Conservation (phyloP, 1,284 basidiomycete species). For the Afroboletus lepidellus region DNA sequence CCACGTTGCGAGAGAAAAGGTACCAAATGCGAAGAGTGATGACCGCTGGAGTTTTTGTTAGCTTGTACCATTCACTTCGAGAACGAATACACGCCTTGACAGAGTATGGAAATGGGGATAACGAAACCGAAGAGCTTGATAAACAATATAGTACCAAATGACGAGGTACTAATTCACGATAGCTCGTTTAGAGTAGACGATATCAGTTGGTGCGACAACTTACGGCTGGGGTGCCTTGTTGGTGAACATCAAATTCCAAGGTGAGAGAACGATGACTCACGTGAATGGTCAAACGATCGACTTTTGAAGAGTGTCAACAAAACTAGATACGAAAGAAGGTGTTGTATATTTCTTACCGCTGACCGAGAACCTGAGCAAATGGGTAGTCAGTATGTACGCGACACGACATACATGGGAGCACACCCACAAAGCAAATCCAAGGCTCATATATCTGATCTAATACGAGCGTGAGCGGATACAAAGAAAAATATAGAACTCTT, state of each 20-base stretch:
- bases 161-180: neutral
- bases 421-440: constrained; percentile 7
- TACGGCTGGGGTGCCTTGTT: neutral
- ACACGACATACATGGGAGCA: neutral
- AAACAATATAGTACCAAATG: neutral
- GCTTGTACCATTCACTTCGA: neutral
- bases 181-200: neutral
- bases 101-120: constrained; percentile 9
- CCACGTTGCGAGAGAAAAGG: constrained; percentile 8
- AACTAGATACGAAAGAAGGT: too few species aligned
- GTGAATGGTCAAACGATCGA: neutral
- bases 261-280: neutral
- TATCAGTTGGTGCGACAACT: neutral
- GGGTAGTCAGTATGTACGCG: neutral
- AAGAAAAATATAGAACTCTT: neutral
- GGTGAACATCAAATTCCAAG: neutral
- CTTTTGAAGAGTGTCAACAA: neutral
- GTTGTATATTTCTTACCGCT: neutral
- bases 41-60: constrained; percentile 5
- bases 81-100: constrained; percentile 7
- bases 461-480: neutral
- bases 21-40: constrained; percentile 16
- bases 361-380: neutral
- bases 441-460: constrained; percentile 12
- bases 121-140: constrained; percentile 6